Percentiles rank a stretch among this genome's conserved stretches.
These are phyloP conservation scores for Verbascum thapsus DNA, from an alignment of 257 asterid genomes.

Conservation along the genomic window DNA sequence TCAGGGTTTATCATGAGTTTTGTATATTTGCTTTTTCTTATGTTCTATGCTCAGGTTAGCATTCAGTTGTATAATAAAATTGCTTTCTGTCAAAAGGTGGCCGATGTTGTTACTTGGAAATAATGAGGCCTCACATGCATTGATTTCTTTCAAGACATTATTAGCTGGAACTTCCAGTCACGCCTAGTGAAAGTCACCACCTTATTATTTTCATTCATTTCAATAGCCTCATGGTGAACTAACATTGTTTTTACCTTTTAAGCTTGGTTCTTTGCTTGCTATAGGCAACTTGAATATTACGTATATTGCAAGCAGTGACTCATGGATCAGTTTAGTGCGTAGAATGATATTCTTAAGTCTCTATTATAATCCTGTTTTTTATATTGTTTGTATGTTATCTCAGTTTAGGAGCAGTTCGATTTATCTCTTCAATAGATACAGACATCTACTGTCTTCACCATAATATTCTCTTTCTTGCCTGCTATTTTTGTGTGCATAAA, in stretches of 20 bases:
- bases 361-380: not conserved
- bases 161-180: not conserved
- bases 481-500: slow-evolving; percentile 2
- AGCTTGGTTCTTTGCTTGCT: slow-evolving; percentile 21
- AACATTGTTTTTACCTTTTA: slow-evolving; percentile 11
- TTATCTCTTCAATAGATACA: slow-evolving; percentile 2
- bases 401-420: not conserved
- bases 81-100: not conserved
- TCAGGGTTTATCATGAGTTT: slow-evolving; percentile 21
- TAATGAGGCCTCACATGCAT: slow-evolving; percentile 13
- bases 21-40: not conserved
- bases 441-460: not conserved
- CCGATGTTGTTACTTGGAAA: slow-evolving; percentile 2
- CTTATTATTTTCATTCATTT: not conserved
- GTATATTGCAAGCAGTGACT: not conserved
- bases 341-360: slow-evolving; percentile 6
- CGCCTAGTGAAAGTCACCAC: not conserved
- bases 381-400: not conserved
- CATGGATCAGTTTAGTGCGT: slow-evolving; percentile 9
- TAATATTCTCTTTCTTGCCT: slow-evolving; percentile 3
- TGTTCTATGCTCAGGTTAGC: slow-evolving; percentile 7
- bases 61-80: not conserved
- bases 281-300: slow-evolving; percentile 9
- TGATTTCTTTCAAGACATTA: slow-evolving; percentile 3
- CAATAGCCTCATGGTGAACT: slow-evolving; percentile 15